phyloP scores from a whole-genome alignment of 805 yeast species.

The Lipomyces mesembrius region DNA sequence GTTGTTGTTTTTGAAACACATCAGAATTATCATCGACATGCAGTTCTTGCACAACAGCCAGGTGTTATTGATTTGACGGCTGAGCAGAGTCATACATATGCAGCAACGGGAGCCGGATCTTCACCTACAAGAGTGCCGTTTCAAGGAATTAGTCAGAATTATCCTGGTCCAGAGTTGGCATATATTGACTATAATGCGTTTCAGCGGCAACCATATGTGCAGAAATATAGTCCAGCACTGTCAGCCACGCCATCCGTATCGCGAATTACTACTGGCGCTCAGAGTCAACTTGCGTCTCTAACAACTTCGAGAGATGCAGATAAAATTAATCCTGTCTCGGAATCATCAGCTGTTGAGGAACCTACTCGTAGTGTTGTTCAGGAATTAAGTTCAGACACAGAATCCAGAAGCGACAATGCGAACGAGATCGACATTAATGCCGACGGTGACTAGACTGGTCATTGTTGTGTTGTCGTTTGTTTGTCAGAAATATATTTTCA shows the following conservation, averaged over 20 bases:
- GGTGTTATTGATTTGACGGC: background rate
- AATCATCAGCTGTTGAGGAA: background rate
- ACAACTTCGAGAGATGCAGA: background rate
- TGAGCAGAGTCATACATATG: background rate
- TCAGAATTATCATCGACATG: background rate
- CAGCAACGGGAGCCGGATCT: background rate
- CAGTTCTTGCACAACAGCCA: background rate
- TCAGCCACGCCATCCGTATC: background rate
- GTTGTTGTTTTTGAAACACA: conserved; percentile 29
- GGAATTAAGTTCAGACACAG: background rate
- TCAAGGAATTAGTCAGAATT: background rate
- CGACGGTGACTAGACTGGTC: background rate
- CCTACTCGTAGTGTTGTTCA: background rate
- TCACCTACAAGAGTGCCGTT: background rate
- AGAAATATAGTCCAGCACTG: background rate
- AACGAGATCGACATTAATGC: background rate
- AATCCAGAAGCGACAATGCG: background rate
- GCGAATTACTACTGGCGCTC: background rate
- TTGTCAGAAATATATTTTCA: background rate
- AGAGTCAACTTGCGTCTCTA: background rate
- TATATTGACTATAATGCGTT: background rate
- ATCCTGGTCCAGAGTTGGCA: background rate
- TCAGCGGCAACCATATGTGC: background rate
- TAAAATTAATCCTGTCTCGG: background rate
- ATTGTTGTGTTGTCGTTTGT: background rate